Conservation (phyloP, 768 basidiomycete genomes). For the Tulasnella calospora region DNA sequence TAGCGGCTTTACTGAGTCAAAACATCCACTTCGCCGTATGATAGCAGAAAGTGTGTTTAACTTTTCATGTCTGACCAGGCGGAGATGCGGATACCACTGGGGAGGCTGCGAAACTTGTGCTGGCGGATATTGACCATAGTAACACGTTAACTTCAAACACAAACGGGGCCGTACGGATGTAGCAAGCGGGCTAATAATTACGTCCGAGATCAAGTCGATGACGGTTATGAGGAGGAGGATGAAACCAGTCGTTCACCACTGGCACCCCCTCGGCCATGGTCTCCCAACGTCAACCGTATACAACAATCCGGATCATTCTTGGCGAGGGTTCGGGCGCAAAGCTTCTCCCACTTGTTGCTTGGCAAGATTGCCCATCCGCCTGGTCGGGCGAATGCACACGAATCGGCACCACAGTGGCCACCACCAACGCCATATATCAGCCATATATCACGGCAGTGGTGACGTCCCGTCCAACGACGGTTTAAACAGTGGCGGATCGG, state of each 20-base stretch:
- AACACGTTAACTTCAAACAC: background rate
- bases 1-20: background rate
- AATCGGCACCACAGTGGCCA: background rate
- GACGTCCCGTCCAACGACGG: background rate
- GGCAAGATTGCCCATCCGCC: background rate
- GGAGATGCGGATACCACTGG: too few relatives aligned
- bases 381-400: background rate
- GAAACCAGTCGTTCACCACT: background rate
- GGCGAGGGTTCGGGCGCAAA: background rate
- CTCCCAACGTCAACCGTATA: background rate
- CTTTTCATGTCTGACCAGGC: background rate
- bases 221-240: background rate
- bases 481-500: background rate
- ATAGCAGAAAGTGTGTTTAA: background rate
- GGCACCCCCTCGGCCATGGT: background rate
- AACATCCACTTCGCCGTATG: background rate
- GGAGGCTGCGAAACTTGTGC: background rate
- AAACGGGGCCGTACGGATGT: background rate
- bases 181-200: background rate
- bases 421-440: background rate
- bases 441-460: background rate
- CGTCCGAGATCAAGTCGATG: background rate
- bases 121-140: background rate
- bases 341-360: constrained; percentile 5
- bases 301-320: constrained; percentile 8